Conservation (phyloP, 2,329 filamentous ascomycete genomes). For the Fusarium circinatum region DNA sequence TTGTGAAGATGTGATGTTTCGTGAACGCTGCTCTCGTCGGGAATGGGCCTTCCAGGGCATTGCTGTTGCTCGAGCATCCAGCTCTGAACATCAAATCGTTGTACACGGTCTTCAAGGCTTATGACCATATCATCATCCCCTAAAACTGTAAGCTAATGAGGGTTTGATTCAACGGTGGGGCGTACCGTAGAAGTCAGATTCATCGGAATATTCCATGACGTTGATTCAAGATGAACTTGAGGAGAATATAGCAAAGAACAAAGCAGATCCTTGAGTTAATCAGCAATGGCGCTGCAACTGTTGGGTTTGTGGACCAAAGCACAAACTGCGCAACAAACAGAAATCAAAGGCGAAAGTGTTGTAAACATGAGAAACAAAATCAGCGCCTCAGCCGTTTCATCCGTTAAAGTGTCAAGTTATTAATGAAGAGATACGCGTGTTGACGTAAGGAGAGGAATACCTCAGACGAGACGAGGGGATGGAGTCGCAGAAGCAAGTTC, state of each 20-base stretch:
- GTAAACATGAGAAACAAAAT: background rate
- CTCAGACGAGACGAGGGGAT: conserved; percentile 24
- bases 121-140: conserved; percentile 64
- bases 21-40: conserved; percentile 21
- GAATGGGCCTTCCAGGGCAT: conserved; percentile 44
- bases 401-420: background rate
- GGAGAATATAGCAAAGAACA: background rate
- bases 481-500: conserved; percentile 39
- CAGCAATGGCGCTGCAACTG: conserved; percentile 1
- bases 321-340: background rate
- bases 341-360: background rate
- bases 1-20: conserved; percentile 62
- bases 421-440: conserved; percentile 9
- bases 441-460: conserved; percentile 29
- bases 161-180: background rate
- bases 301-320: background rate
- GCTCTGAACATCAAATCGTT: conserved; percentile 59
- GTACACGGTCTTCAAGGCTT: conserved; percentile 60
- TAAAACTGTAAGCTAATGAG: conserved; percentile 47
- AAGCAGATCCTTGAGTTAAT: background rate
- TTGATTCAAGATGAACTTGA: background rate
- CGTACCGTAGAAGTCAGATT: conserved; percentile 68
- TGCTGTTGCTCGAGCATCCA: conserved; percentile 53
- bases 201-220: conserved; percentile 54
- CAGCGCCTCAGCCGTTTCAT: background rate